A percentile compares a stretch with the other conserved stretches of the same genome.
phyloP scores from a whole-genome alignment of 805 yeast genomes.

The Candida adriatica region DNA sequence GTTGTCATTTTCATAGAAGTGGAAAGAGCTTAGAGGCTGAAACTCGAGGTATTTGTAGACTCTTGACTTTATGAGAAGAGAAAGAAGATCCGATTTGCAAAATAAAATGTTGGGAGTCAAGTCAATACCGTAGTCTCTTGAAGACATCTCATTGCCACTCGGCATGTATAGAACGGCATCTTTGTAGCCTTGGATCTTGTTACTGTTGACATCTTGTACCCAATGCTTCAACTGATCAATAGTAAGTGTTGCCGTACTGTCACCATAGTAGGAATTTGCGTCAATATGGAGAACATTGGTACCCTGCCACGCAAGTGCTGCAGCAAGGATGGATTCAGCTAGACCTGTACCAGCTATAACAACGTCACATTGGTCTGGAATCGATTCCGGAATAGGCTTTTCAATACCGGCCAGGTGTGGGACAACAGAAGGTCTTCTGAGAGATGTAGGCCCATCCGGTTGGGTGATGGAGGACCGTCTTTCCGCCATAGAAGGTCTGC shows the following conservation, averaged over 20 bases:
- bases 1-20: slow-evolving; percentile 87
- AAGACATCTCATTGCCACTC: slow-evolving; percentile 36
- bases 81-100: slow-evolving; percentile 82
- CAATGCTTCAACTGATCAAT: slow-evolving; percentile 80
- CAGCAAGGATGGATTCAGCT: slow-evolving; percentile 81
- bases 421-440: slow-evolving; percentile 31
- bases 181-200: slow-evolving; percentile 33
- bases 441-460: slow-evolving; percentile 8
- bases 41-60: slow-evolving; percentile 91
- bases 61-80: slow-evolving; percentile 71
- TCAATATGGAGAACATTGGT: slow-evolving; percentile 89
- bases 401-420: slow-evolving; percentile 77
- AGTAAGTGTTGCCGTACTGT: slow-evolving; percentile 76
- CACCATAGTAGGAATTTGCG: slow-evolving; percentile 81
- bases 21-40: slow-evolving; percentile 82
- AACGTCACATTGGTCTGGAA: slow-evolving; percentile 78
- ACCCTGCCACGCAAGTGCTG: slow-evolving; percentile 98
- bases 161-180: slow-evolving; percentile 83
- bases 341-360: slow-evolving; percentile 90
- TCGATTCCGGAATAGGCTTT: slow-evolving; percentile 53
- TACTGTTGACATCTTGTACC: slow-evolving; percentile 62
- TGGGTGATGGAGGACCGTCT: slow-evolving; percentile 48
- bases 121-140: slow-evolving; percentile 82
- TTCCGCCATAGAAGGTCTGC: slow-evolving; percentile 63
- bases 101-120: slow-evolving; percentile 81